Evolutionary conservation across 345 rosid species (phyloP).

Genomic region (Hypericum perforatum): DNA sequence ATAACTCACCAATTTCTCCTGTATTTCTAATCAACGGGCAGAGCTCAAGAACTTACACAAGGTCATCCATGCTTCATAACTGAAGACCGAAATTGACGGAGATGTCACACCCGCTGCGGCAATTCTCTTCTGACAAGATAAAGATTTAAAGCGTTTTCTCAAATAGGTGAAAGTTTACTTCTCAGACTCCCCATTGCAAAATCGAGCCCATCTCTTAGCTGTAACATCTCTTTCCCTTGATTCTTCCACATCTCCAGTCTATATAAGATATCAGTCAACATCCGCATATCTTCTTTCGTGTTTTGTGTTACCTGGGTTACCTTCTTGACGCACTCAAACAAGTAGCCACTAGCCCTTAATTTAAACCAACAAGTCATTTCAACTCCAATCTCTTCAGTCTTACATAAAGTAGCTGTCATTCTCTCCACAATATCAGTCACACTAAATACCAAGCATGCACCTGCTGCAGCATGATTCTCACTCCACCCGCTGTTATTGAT

Average conservation of each 20-base stretch:
- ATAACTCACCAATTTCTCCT: too few species aligned
- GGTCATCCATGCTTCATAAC: too few species aligned
- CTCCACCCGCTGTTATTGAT: slow-evolving; percentile 15
- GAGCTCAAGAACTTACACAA: too few species aligned
- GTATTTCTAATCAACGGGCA: too few species aligned
- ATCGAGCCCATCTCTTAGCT: slow-evolving; percentile 33
- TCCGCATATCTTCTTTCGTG: slow-evolving; percentile 23
- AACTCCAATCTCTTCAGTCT: slow-evolving; percentile 33
- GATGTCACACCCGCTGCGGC: too few species aligned
- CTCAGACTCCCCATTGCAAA: slow-evolving; percentile 24
- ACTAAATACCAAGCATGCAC: slow-evolving; percentile 46
- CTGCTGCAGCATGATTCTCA: slow-evolving; percentile 42
- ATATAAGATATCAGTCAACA: slow-evolving; percentile 34
- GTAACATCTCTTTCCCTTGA: slow-evolving; percentile 34
- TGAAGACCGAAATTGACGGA: too few species aligned
- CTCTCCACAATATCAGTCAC: slow-evolving; percentile 47
- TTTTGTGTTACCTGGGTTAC: slow-evolving; percentile 22
- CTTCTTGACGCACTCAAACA: slow-evolving; percentile 49
- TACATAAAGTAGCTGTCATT: slow-evolving; percentile 40
- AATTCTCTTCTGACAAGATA: too few species aligned
- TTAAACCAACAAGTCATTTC: slow-evolving; percentile 42
- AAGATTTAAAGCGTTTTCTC: slow-evolving; percentile 1
- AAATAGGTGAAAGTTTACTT: slow-evolving; percentile 14
- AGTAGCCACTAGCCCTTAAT: slow-evolving; percentile 40
- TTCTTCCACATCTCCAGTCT: slow-evolving; percentile 51